Base-by-base conservation (phyloP, 2,329 filamentous ascomycete species). In the Phialophora tarda region DNA sequence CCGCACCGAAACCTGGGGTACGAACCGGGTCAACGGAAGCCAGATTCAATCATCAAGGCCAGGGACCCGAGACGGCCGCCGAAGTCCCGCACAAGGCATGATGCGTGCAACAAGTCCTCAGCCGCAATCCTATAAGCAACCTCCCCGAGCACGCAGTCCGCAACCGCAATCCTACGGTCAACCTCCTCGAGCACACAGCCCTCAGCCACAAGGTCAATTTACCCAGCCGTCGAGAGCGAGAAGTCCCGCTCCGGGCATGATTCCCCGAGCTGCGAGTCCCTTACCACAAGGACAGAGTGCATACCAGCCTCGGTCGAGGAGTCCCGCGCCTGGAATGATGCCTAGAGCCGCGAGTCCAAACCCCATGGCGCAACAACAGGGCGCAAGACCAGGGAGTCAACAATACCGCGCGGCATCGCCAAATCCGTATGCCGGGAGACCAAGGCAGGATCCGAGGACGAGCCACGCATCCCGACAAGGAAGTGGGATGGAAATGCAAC, bases 1-100 rank as follows among this genome's bases (percentile, higher is more conserved):
- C 77, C 92, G 93, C 3, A 95, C 93, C 0, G 90, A 96, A 73
- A 93, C 93, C 78, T 97, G 94, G 74, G 88, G 71, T 12, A 69
- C 63, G 6, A 69, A 67, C 14, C 57, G 61, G 34, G 58, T 65
- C 17, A 57, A 41, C 21, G 47, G 59, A 10, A 55, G 53, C 63
- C 66, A 63, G n/a, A 50, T 63, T 59, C 61, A 70, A 24, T 58
- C 65, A 57, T 61, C 64, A 55, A 63, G 70, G 53, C 70, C 70
- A 12, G 69, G 53, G 4, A 70, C 67, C 10, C 61, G 71, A 59
- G 69, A 72, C 48, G 71, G 71, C 26, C 61, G 69, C 41, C 56
- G 71, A 62, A 72, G 69, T 54, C 69, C 71, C 28, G 71, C 54
- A 28, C 69, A 67, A 23, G 66, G 68, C 32, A 69, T 64, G 66